Base-by-base conservation (phyloP, 257 asterid genomes). In the Echium plantagineum region DNA sequence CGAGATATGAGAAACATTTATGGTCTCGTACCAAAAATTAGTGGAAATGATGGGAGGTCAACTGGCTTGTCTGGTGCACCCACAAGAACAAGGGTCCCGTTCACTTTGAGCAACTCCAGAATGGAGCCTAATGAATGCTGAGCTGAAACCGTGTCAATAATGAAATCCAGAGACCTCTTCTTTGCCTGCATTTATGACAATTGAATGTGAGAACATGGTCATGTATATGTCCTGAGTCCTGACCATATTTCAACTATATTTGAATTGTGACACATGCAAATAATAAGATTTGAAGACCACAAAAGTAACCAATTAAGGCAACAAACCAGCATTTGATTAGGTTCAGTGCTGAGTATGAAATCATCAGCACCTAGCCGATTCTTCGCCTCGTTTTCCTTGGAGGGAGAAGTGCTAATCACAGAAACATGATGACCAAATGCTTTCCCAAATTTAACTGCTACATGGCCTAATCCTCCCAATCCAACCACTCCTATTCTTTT, bases 21-120 rank as follows among this genome's bases (percentile, higher is more conserved):
- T 16, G 10, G 16, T 21, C 21, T 7, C 74, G 61, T 62, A 78
- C 95, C 97, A 52, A 84, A 89, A 59, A 89, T 76, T 55, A 89
- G 55, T 30, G 95, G 93, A 56, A 86, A 84, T 9, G 95, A 69
- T 17, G 97, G 93, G 1, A 89, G 94, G 31, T 74, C 88, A 28
- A 89, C 15, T 3, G 97, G 97, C 80, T 79, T 80, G 10, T 83
- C 93, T 0, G 97, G 97, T 59, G 94, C 94, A 17, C 95, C 97
- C 42, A 84, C 94, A 38, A 89, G 54, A 19, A 73, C 87, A 17
- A 89, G 60, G 8, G 95, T 86, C 5, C 97, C 97, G 9, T 75
- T 86, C 65, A 82, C 86, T 65, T 86, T 86, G 70, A 89, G 63
- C 57, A 89, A 61, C 69, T 86, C 94, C 0, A 89, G 70, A 24